Evolutionary conservation across 2,329 filamentous ascomycete species (phyloP), one percentile per base, ranked within the genome.

Genomic region (Diaporthe citriasiana): DNA sequence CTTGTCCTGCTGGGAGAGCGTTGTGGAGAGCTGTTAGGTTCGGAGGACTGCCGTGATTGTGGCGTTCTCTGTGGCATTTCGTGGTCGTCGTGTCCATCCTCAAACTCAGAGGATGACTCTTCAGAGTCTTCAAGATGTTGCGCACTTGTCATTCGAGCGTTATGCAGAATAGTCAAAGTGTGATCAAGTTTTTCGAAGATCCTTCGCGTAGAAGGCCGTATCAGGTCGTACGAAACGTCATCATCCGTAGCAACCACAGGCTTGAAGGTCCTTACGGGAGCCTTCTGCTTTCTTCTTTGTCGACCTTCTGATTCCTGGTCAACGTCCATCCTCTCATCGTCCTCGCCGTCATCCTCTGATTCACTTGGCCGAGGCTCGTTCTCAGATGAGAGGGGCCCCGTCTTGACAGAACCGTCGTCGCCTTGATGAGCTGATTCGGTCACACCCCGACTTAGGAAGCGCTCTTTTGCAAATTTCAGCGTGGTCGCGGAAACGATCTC

Each of bases 231-330:
- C 0, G 94, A 93, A 63, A 86, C 81, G 1, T 93, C 91, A 77
- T 97, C 95, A 78, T 97, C 92, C 1, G 90, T 88, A 10, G 93
- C 88, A 7, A 94, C 82, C 2, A 88, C 85, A 0, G 93, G 90
- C 15, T 82, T 81, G 45, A 85, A 84, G 0, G 80, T 81, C 68
- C 6, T 74, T 22, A 42, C 63, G 13, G 70, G 19, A 12, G 35
- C 55, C 15, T 35, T 40, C 27, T 12, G 51, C 33, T 8, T 73
- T 35, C 47, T 35, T 47, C 25, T 50, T 30, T 22, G 50, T 38
- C 19, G 47, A 13, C 15, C 60, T 9, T n/a, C 30, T 19, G 65
- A 13, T 19, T 15, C 19, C n/a, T 42, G 51, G 4, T 47, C 35
- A 6, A 47, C 17, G 19, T 71, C 71, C 33, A 50, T 40, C 3